Conservation (phyloP, 2,329 filamentous ascomycete species). For the Nigrospora osmanthi region DNA sequence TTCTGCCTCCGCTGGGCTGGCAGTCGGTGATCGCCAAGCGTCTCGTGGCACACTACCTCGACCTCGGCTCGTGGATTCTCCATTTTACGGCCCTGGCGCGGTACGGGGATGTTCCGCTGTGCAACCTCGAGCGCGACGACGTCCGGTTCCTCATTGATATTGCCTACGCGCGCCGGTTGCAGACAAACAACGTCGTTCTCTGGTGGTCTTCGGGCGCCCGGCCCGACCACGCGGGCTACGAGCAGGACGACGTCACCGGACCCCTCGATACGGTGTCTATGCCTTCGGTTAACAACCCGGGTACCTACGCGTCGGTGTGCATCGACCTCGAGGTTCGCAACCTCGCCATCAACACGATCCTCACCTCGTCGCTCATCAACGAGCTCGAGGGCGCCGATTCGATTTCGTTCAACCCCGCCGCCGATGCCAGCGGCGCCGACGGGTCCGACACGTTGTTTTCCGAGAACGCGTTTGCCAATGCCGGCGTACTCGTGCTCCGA, state of each 20-base stretch:
- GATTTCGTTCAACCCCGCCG: slow-evolving; percentile 74
- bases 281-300: slow-evolving; percentile 88
- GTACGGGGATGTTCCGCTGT: slow-evolving; percentile 90
- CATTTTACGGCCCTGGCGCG: slow-evolving; percentile 82
- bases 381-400: slow-evolving; percentile 88
- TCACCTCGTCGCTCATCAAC: slow-evolving; percentile 94
- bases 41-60: slow-evolving; percentile 82
- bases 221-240: slow-evolving; percentile 92
- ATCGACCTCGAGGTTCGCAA: slow-evolving; percentile 93
- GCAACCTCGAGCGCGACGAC: slow-evolving; percentile 91
- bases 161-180: slow-evolving; percentile 82
- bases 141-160: slow-evolving; percentile 93
- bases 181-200: slow-evolving; percentile 85
- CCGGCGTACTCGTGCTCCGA: slow-evolving; percentile 80
- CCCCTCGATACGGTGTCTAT: slow-evolving; percentile 82
- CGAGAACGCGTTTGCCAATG: slow-evolving; percentile 87
- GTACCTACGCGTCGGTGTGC: slow-evolving; percentile 91
- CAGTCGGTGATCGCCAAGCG: slow-evolving; percentile 82
- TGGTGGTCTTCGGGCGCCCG: slow-evolving; percentile 91
- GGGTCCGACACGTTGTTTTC: slow-evolving; percentile 67
- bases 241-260: slow-evolving; percentile 81
- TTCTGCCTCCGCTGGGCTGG: slow-evolving; percentile 88
- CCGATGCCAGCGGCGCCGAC: slow-evolving; percentile 51
- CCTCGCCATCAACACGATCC: slow-evolving; percentile 92
- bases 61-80: slow-evolving; percentile 84